phyloP scores from a whole-genome alignment of 345 rosid species.

The Hypericum androsaemum region DNA sequence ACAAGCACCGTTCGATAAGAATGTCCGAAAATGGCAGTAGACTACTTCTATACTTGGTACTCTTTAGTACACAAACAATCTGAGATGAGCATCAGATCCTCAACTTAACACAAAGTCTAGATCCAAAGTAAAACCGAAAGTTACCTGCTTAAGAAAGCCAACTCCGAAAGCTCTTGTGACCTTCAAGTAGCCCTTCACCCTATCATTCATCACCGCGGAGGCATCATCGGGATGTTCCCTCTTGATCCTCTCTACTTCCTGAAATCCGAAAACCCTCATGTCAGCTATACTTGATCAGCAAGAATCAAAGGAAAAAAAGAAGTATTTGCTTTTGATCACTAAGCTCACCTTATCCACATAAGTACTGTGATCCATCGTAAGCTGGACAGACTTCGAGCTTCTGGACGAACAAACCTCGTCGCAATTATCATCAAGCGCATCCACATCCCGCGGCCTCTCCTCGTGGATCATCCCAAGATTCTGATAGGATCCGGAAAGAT shows the following conservation, averaged over 20 bases:
- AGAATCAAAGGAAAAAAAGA: not conserved
- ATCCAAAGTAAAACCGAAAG: not conserved
- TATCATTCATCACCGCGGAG: constrained; percentile 2
- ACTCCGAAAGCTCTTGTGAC: constrained; percentile 9
- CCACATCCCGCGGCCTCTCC: constrained; percentile 10
- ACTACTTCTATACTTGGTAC: too few species aligned
- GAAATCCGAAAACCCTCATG: not conserved
- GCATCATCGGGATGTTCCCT: constrained; percentile 7
- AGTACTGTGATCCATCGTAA: constrained; percentile 10
- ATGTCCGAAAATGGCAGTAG: not conserved
- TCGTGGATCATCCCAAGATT: constrained; percentile 9
- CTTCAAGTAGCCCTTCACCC: constrained; percentile 9
- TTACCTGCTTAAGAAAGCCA: constrained; percentile 9
- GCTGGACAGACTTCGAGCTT: constrained; percentile 3
- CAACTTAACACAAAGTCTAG: not conserved
- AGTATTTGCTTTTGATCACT: not conserved
- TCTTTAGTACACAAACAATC: too few species aligned
- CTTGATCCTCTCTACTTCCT: constrained; percentile 8
- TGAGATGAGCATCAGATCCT: not conserved
- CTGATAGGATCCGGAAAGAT: not conserved
- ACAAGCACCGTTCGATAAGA: not conserved
- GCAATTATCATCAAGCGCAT: not conserved
- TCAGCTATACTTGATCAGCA: not conserved
- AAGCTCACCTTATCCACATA: constrained; percentile 3
- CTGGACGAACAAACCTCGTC: constrained; percentile 5